These are phyloP conservation scores for Neofusicoccum kwambonambiense DNA, from an alignment of 2,329 filamentous ascomycete species.

Conservation along the genomic window DNA sequence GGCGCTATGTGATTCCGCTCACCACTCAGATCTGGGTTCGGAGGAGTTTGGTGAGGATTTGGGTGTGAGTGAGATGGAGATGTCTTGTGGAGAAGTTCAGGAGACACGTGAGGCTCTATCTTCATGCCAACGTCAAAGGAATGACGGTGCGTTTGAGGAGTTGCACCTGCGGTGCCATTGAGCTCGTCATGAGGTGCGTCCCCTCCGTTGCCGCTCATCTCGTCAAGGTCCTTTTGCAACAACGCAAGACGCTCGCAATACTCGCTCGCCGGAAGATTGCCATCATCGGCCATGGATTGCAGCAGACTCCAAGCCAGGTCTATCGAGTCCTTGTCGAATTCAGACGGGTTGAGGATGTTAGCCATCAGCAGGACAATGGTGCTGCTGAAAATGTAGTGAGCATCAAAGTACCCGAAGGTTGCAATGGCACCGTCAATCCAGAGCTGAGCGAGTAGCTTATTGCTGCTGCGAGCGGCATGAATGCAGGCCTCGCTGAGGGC, in stretches of 20 bases:
- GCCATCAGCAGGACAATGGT: conserved; percentile 27
- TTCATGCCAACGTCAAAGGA: conserved; percentile 5
- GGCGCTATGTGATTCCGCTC: neutral
- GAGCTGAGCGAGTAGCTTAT: conserved; percentile 26
- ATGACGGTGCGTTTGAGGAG: neutral
- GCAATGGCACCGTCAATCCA: conserved; percentile 29
- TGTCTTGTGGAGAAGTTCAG: neutral
- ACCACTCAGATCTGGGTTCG: neutral
- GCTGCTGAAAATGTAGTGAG: conserved; percentile 29
- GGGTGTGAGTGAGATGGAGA: neutral
- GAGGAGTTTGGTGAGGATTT: neutral
- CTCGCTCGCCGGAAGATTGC: conserved; percentile 30
- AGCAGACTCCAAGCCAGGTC: conserved; percentile 24
- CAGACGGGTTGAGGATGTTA: conserved; percentile 25
- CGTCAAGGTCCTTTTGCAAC: conserved; percentile 18
- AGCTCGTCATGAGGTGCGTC: neutral
- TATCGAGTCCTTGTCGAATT: conserved; percentile 24
- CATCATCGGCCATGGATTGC: conserved; percentile 40
- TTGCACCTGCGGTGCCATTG: neutral
- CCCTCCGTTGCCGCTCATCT: conserved; percentile 12
- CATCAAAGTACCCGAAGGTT: conserved; percentile 30
- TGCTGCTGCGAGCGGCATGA: conserved; percentile 26
- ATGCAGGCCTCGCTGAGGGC: conserved; percentile 33
- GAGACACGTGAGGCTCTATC: conserved; percentile 2
- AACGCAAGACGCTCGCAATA: conserved; percentile 30